Evolutionary conservation across 2,329 filamentous ascomycete species (phyloP).

Genomic region (Gnomoniopsis smithogilvyi): DNA sequence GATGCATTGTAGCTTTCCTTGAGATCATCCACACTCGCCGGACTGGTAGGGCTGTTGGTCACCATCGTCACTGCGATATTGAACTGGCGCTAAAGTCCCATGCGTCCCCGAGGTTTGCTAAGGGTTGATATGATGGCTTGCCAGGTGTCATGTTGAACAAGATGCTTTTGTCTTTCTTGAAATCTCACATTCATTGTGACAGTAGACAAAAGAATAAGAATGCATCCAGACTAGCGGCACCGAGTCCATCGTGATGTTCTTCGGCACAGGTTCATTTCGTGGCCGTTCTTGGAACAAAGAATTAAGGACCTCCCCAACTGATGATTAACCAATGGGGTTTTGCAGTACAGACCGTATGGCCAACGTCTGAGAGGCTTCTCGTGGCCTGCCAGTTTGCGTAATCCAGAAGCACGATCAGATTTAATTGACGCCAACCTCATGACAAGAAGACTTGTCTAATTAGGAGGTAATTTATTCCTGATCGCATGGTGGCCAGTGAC

Average conservation of each 20-base stretch:
- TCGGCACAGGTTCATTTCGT: not conserved
- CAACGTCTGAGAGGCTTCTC: too few species aligned
- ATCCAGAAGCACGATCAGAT: too few species aligned
- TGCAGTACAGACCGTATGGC: too few species aligned
- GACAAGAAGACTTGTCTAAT: too few species aligned
- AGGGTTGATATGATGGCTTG: not conserved
- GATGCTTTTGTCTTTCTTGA: not conserved
- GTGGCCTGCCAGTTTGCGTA: too few species aligned
- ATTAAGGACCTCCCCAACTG: not conserved
- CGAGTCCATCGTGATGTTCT: not conserved
- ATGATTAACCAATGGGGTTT: too few species aligned
- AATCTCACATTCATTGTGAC: not conserved
- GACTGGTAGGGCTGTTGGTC: not conserved
- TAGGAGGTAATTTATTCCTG: too few species aligned
- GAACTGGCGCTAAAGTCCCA: not conserved
- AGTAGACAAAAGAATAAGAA: slow-evolving; percentile 6
- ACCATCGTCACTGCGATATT: not conserved
- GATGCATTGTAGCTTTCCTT: not conserved
- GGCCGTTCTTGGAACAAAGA: not conserved
- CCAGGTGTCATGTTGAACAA: not conserved
- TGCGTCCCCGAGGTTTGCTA: not conserved
- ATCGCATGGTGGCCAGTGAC: too few species aligned
- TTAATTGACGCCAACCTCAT: too few species aligned
- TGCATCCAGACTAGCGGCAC: slow-evolving; percentile 14
- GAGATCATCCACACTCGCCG: not conserved